A percentile compares a stretch with the other conserved stretches of the same genome.
These are phyloP conservation scores for Calonectria crousiana DNA, from an alignment of 2,329 filamentous ascomycete species.

Conservation along the genomic window DNA sequence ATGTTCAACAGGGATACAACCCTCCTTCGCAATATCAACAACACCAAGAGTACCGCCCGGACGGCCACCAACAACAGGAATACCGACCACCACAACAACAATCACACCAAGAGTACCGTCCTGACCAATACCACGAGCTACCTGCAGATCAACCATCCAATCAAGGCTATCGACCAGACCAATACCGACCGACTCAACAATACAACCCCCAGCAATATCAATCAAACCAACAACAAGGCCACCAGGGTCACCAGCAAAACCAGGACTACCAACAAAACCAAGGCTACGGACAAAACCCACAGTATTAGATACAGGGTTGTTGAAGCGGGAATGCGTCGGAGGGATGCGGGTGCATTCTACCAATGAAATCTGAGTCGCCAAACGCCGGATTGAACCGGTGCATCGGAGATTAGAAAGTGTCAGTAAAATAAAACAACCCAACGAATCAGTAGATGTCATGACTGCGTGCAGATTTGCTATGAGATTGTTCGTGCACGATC, in stretches of 20 bases:
- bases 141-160: slow-evolving; percentile 35
- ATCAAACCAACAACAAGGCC: slow-evolving; percentile 22
- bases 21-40: slow-evolving; percentile 37
- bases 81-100: slow-evolving; percentile 12
- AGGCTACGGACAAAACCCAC: slow-evolving; percentile 34
- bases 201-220: slow-evolving; percentile 28
- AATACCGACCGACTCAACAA: slow-evolving; percentile 33
- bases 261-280: slow-evolving; percentile 34
- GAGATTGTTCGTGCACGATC: background rate
- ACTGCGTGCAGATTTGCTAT: background rate
- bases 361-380: background rate
- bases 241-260: slow-evolving; percentile 31
- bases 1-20: slow-evolving; percentile 43
- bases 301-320: slow-evolving; percentile 10
- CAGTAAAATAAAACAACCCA: background rate
- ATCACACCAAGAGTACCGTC: slow-evolving; percentile 29
- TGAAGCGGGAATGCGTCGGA: background rate
- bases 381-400: too few species aligned
- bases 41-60: slow-evolving; percentile 13
- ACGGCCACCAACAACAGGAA: slow-evolving; percentile 25
- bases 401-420: background rate
- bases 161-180: slow-evolving; percentile 31
- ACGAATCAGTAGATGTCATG: background rate
- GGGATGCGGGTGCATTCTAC: background rate
- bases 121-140: slow-evolving; percentile 18